Base-by-base conservation (phyloP, 768 basidiomycete species). In the Tricholoma matsutake region DNA sequence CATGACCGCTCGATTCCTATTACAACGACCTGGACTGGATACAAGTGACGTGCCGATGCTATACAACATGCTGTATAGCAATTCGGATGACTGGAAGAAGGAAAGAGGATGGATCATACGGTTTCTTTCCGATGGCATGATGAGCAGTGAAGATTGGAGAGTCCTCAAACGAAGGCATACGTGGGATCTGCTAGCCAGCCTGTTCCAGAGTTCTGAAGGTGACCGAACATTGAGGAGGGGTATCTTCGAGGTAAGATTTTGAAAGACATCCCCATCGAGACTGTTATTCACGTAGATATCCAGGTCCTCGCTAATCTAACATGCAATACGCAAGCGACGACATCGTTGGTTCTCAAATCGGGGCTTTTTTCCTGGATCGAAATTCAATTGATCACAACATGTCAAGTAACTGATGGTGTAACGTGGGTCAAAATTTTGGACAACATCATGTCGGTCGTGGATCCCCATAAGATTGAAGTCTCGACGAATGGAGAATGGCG, bases 51-150 rank as follows among this genome's bases (percentile, higher is more conserved):
- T 98, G 0, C 96, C 96, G 0, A 87, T 98, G 87, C 75, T 99
- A 4, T 98, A 92, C 68, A 79, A 79, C 10, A 88, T 96, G 86
- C 78, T 98, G 3, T 97, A 94, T 70, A 92, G 90, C 65, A 83
- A 78, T 60, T 81, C 80, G 20, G 88, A 91, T 41, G 87, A 88
- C 13, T 94, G 92, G 89, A 89, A 86, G 75, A 89, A 86, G 72
- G 94, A 96, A 67, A 80, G 93, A n/a, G 81, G 80, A 1, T 98
- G 95, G 95, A 95, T 96, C 29, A 75, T 96, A 34, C 81, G 83
- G 41, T 92, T 94, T 72, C 73, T 97, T 39, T 80, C 88, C 0
- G 93, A 96, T 62, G 92, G 92, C 0, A 87, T 93, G 83, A 79
- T 80, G 63, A 82, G 86, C 53, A 78, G 80, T 0, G 81, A 85